Conservation (phyloP, 441 rosid genomes). For the Pelargonium exstipulatum region DNA sequence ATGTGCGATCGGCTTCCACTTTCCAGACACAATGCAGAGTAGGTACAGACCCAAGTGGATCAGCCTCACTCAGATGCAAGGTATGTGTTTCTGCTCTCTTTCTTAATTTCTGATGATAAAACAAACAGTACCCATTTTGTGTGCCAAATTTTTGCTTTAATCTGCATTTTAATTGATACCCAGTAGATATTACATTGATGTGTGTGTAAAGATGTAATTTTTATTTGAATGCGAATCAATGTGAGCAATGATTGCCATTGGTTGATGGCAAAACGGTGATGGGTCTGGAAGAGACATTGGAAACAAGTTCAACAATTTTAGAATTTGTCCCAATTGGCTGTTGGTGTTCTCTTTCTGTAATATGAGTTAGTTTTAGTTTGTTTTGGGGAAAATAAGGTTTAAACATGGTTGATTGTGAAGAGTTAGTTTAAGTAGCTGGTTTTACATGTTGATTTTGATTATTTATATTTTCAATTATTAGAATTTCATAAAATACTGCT, state of each 20-base stretch:
- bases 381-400: too few species aligned
- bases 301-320: not conserved
- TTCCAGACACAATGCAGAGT: conserved; percentile 30
- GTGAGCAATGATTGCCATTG: not conserved
- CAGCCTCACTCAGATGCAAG: conserved; percentile 36
- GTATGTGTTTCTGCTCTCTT: not conserved
- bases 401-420: too few species aligned
- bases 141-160: not conserved
- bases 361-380: too few species aligned
- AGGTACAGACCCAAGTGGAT: conserved; percentile 58
- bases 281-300: not conserved
- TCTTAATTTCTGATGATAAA: not conserved
- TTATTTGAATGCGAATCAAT: not conserved
- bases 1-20: conserved; percentile 31
- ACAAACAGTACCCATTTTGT: not conserved
- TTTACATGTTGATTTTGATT: too few species aligned
- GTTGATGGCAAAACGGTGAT: not conserved
- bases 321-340: too few species aligned
- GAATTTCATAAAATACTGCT: too few species aligned
- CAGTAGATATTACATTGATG: not conserved
- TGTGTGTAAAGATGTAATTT: not conserved
- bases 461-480: too few species aligned
- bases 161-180: not conserved
- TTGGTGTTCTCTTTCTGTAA: too few species aligned
- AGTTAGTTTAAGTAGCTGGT: too few species aligned